A percentile compares a stretch with the other conserved stretches of the same genome.
Conservation (phyloP, 2,329 filamentous ascomycete genomes). For the Beauveria varroae region DNA sequence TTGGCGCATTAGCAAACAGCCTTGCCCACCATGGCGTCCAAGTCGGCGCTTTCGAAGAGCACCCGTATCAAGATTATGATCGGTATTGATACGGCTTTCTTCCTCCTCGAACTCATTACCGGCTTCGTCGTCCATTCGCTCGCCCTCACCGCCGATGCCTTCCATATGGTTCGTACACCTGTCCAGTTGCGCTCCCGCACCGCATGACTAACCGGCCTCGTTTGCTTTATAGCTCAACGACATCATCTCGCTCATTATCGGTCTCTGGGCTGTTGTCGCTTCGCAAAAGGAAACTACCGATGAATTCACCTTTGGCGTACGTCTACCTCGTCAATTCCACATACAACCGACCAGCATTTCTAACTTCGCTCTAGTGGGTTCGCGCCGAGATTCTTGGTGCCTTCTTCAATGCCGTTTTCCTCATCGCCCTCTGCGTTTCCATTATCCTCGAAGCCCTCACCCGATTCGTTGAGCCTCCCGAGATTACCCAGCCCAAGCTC, state of each 20-base stretch:
- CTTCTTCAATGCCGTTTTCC: conserved; percentile 93
- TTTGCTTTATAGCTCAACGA: conserved; percentile 66
- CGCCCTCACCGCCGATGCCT: conserved; percentile 90
- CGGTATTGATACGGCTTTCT: conserved; percentile 81
- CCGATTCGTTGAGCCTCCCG: conserved; percentile 83
- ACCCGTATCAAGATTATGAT: conserved; percentile 90
- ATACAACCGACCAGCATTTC: background rate
- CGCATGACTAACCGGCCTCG: conserved; percentile 9
- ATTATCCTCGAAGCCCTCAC: conserved; percentile 94
- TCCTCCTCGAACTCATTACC: conserved; percentile 77
- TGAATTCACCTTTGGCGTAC: conserved; percentile 88
- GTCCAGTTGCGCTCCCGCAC: background rate
- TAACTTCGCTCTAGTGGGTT: conserved; percentile 62
- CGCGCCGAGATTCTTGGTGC: conserved; percentile 94
- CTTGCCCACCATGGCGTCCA: conserved; percentile 17
- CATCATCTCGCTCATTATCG: conserved; percentile 87
- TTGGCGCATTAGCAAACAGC: conserved; percentile 4
- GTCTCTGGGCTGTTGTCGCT: conserved; percentile 89
- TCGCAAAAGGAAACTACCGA: conserved; percentile 80
- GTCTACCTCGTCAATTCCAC: conserved; percentile 24
- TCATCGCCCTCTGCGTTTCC: conserved; percentile 91
- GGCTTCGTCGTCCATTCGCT: conserved; percentile 86
- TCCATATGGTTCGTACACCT: conserved; percentile 72
- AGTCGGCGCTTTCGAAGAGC: conserved; percentile 86
- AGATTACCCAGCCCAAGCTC: conserved; percentile 75